Conservation (phyloP, 106 monocot genomes). For the Allium cepa region DNA sequence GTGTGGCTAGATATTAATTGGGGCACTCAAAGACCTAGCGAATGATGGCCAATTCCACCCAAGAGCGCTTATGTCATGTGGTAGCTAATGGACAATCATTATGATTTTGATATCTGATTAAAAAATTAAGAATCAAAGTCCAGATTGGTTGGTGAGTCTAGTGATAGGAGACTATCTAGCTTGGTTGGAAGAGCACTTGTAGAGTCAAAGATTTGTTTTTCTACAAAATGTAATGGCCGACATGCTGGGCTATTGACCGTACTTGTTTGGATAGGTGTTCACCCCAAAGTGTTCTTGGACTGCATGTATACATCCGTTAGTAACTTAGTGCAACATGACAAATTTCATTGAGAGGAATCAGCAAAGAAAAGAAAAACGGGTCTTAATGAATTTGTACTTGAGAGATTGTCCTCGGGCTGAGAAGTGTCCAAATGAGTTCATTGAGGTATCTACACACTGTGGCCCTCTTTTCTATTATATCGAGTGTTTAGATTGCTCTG, state of each 20-base stretch:
- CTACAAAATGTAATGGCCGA: too few relatives aligned
- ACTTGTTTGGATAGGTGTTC: not conserved
- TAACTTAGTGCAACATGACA: slow-evolving; percentile 4
- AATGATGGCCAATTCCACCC: too few relatives aligned
- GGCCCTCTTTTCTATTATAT: too few relatives aligned
- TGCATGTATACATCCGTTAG: slow-evolving; percentile 1
- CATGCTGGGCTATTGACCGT: too few relatives aligned
- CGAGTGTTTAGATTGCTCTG: too few relatives aligned
- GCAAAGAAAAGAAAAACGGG: not conserved
- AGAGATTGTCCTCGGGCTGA: slow-evolving; percentile 1
- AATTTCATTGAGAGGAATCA: slow-evolving; percentile 6
- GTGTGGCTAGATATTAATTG: too few relatives aligned
- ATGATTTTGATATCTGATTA: not conserved
- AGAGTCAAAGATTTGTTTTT: too few relatives aligned
- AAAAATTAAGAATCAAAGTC: slow-evolving; percentile 3
- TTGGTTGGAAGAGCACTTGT: too few relatives aligned
- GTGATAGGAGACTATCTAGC: not conserved
- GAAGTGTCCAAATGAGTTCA: too few relatives aligned
- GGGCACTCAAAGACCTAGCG: too few relatives aligned
- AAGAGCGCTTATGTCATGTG: not conserved
- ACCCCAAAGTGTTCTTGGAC: slow-evolving; percentile 2
- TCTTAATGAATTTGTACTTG: not conserved
- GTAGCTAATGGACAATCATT: not conserved
- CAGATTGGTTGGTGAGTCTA: slow-evolving; percentile 1
- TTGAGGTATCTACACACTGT: too few relatives aligned